Percentiles rank a stretch among this genome's conserved stretches.
These are phyloP conservation scores for Thoreauomyces humboldtii DNA, from an alignment of 192 early-diverging fungal species.

Conservation along the genomic window DNA sequence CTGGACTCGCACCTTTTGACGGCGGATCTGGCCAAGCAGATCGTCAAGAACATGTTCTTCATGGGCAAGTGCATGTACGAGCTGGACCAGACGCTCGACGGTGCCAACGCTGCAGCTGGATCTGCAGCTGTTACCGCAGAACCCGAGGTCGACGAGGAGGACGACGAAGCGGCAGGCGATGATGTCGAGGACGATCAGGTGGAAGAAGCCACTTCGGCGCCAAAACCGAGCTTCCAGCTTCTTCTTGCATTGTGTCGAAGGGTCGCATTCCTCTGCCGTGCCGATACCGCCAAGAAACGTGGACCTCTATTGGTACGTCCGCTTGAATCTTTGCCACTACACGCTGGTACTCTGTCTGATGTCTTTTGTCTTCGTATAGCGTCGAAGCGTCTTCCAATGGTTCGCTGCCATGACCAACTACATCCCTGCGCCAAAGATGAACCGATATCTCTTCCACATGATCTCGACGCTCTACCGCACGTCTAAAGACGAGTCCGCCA, in stretches of 20 bases:
- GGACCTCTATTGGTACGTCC: slow-evolving; percentile 31
- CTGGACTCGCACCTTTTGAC: slow-evolving; percentile 50
- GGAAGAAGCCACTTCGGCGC: background rate
- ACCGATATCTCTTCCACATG: slow-evolving; percentile 67
- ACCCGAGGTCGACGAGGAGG: slow-evolving; percentile 24
- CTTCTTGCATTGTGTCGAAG: slow-evolving; percentile 55
- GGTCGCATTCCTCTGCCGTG: slow-evolving; percentile 64
- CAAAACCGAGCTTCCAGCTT: slow-evolving; percentile 12
- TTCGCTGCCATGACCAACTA: slow-evolving; percentile 81
- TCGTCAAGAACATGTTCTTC: slow-evolving; percentile 94
- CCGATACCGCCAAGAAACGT: slow-evolving; percentile 47
- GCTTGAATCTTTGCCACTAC: background rate
- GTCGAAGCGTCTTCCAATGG: slow-evolving; percentile 83
- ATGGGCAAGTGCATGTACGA: slow-evolving; percentile 63
- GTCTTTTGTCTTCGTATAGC: slow-evolving; percentile 42
- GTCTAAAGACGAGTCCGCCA: slow-evolving; percentile 67
- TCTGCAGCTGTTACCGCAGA: slow-evolving; percentile 20
- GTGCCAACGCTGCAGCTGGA: slow-evolving; percentile 3
- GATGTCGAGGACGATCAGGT: slow-evolving; percentile 6
- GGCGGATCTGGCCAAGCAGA: slow-evolving; percentile 79
- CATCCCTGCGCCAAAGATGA: slow-evolving; percentile 55
- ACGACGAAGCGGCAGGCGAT: slow-evolving; percentile 23
- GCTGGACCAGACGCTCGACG: background rate
- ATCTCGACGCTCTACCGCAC: slow-evolving; percentile 80
- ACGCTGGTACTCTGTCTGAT: background rate